Conservation (phyloP, 148 eudicot genomes). For the Beta vulgaris region DNA sequence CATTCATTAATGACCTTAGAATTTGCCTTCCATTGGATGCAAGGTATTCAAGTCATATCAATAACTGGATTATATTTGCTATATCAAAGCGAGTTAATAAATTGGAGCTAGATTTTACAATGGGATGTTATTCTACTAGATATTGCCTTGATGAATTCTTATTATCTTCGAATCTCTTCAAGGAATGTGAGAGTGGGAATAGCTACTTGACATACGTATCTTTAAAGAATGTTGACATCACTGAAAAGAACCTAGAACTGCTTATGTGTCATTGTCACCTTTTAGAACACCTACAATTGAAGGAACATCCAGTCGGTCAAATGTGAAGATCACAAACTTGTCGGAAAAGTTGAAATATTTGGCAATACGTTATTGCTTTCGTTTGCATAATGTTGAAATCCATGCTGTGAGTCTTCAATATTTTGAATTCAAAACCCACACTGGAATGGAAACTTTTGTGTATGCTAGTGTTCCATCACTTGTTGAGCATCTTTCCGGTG, state of each 20-base stretch:
- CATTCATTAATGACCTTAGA: constrained; percentile 13
- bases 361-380: not conserved
- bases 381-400: not conserved
- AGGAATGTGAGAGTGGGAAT: not conserved
- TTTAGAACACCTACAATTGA: not conserved
- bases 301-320: not conserved
- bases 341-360: constrained; percentile 7
- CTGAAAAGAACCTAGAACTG: constrained; percentile 1
- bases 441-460: not conserved
- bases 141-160: too few species aligned
- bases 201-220: not conserved
- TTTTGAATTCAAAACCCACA: not conserved
- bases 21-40: not conserved
- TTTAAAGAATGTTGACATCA: not conserved
- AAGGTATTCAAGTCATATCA: not conserved
- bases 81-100: constrained; percentile 12
- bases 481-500: not conserved
- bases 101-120: not conserved
- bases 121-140: too few species aligned
- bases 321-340: constrained; percentile 4
- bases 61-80: constrained; percentile 18
- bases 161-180: not conserved
- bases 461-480: not conserved
- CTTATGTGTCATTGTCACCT: not conserved
- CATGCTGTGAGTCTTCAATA: constrained; percentile 9